Evolutionary conservation across 768 basidiomycete genomes (phyloP).

Genomic region (Podaxis pistillaris): DNA sequence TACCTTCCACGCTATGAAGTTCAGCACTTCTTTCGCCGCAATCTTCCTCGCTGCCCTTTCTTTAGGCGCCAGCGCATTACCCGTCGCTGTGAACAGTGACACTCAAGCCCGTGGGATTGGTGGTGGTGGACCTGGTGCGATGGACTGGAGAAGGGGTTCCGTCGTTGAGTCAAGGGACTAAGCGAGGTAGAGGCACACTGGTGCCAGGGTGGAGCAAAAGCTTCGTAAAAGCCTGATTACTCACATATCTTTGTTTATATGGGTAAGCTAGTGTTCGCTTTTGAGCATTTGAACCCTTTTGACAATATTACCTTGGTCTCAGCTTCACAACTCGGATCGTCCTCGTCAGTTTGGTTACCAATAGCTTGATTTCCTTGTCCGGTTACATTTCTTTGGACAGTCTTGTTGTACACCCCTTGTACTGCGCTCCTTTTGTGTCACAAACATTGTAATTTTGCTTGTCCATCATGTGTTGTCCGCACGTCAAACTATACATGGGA

Average conservation of each 20-base stretch:
- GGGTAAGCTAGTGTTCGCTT: neutral
- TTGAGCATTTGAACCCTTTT: neutral
- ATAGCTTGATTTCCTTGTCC: neutral
- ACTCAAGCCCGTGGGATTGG: slow-evolving; percentile 1
- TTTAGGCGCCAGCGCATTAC: slow-evolving; percentile 8
- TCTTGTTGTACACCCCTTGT: neutral
- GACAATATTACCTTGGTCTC: neutral
- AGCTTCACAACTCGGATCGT: neutral
- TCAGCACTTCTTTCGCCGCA: neutral
- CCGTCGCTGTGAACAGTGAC: neutral
- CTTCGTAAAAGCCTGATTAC: neutral
- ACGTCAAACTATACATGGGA: neutral
- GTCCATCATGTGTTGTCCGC: neutral
- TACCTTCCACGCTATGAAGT: neutral
- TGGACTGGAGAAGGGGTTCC: neutral
- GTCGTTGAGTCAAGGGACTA: neutral
- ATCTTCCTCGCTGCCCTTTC: slow-evolving; percentile 2
- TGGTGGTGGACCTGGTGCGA: neutral
- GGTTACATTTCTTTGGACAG: neutral
- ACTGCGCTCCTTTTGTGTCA: neutral
- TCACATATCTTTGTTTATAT: neutral
- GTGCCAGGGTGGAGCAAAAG: neutral
- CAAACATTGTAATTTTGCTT: neutral
- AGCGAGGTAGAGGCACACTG: neutral
- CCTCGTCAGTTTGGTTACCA: neutral